Percentiles rank a stretch among this genome's conserved stretches.
Conservation (phyloP, 805 yeast species). For the Metschnikowia hibisci region DNA sequence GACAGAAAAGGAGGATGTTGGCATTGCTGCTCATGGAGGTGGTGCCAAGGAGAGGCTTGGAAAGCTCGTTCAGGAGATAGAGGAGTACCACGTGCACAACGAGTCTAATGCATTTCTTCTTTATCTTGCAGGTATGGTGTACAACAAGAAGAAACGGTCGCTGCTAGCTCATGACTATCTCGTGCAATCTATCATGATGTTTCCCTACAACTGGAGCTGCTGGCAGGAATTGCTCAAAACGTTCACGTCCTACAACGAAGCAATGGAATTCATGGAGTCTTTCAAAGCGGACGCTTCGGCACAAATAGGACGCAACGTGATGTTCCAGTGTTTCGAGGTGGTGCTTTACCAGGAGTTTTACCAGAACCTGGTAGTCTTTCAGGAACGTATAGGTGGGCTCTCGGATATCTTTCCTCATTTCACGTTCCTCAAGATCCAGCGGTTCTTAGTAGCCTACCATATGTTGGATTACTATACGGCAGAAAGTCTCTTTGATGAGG, state of each 20-base stretch:
- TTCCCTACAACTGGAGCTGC: conserved; percentile 90
- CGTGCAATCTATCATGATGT: conserved; percentile 55
- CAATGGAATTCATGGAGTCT: conserved; percentile 37
- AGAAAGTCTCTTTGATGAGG: conserved; percentile 71
- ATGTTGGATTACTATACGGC: conserved; percentile 82
- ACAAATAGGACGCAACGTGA: conserved; percentile 24
- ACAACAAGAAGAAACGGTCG: conserved; percentile 59
- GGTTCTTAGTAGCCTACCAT: conserved; percentile 78
- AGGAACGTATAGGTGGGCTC: conserved; percentile 48
- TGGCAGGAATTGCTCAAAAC: conserved; percentile 78
- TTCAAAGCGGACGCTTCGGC: conserved; percentile 34
- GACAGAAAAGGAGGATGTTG: conserved; percentile 2
- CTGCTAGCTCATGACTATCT: conserved; percentile 58
- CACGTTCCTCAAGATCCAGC: conserved; percentile 71
- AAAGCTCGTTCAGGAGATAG: conserved; percentile 37
- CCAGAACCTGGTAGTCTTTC: conserved; percentile 55
- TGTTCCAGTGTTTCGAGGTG: conserved; percentile 57
- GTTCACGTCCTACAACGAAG: conserved; percentile 59
- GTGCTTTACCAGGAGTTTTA: conserved; percentile 73
- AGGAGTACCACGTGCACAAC: conserved; percentile 23
- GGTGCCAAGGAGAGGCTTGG: conserved; percentile 1
- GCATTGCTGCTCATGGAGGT: not conserved
- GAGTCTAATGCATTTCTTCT: conserved; percentile 53
- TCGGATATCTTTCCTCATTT: conserved; percentile 64
- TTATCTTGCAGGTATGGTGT: conserved; percentile 68